Conservation (phyloP, 495 filamentous ascomycete species). For the Neurospora tetrasperma region DNA sequence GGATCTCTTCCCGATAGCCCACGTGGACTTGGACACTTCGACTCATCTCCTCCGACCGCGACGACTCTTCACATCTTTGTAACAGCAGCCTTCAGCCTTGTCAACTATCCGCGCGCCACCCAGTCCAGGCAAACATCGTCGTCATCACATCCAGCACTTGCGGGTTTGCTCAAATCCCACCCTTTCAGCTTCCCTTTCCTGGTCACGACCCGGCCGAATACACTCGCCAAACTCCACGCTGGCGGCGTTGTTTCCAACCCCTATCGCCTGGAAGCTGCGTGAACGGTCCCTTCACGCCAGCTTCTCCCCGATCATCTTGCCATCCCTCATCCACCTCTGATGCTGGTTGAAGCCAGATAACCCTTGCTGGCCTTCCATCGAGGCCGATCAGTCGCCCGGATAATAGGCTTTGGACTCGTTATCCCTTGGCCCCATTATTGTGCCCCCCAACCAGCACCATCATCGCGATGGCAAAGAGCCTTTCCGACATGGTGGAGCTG, state of each 20-base stretch:
- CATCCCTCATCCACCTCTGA: constrained; percentile 17
- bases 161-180: background rate
- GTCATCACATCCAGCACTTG: background rate
- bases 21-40: background rate
- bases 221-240: background rate
- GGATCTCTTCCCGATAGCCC: background rate
- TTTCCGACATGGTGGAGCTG: constrained; percentile 20
- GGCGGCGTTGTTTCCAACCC: background rate
- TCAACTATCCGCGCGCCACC: background rate
- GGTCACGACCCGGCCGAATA: background rate
- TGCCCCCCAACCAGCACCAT: background rate
- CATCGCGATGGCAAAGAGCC: constrained; percentile 21
- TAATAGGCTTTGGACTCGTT: constrained; percentile 15
- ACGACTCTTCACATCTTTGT: background rate
- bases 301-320: background rate
- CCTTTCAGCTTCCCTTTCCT: background rate
- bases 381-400: constrained; percentile 35
- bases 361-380: constrained; percentile 37
- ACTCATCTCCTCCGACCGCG: background rate
- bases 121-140: background rate
- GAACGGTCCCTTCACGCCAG: background rate
- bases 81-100: background rate
- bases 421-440: background rate
- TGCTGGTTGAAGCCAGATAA: constrained; percentile 30
- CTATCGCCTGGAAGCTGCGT: background rate